Base-by-base conservation (phyloP, 2,329 filamentous ascomycete genomes). In the Cladophialophora bantiana region DNA sequence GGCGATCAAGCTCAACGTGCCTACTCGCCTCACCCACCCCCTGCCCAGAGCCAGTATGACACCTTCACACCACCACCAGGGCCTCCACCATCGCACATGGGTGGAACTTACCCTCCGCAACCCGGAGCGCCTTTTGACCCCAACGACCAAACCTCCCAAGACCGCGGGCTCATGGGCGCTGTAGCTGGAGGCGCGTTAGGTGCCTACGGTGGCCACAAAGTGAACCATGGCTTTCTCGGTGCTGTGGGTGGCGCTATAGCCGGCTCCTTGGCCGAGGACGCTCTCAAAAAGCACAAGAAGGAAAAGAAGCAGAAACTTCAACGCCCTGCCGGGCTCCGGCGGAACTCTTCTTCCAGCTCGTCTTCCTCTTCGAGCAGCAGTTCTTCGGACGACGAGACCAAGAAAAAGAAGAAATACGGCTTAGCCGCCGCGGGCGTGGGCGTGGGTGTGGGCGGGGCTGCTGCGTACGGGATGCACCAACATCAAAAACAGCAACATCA, bases 221-320 rank as follows among this genome's bases (percentile, higher is more conserved):
- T 78, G 20, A 36, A 66, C 68, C 82, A 83, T 74, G 82, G 82
- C 35, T 74, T 83, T 72, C 77, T 83, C 59, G 82, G 82, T 66
- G 78, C 81, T 5, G 76, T 83, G 50, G 81, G 80, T 66, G 82
- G 82, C 50, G 82, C 82, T 36, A 80, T 83, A 68, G 75, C 80
- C 7, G 82, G 82, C 56, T 79, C 78, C 68, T 74, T 82, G 61
- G 76, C 79, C 5, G 79, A 83, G 70, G 82, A 83, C 63, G 78
- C 78, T 20, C 67, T 77, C 61, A 80, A 80, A 70, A 77, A 77
- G 71, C 74, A 78, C 58, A 74, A 74, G 59, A 72, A 72, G 59
- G 64, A 73, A 26, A 62, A 65, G 38, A 65, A 69, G 61, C 63
- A 64, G 50, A 60, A 67, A 34, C 13, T 12, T 7, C n/a, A 65